Base-by-base conservation (phyloP, 2,329 filamentous ascomycete genomes). In the Penicillium corylophilum region DNA sequence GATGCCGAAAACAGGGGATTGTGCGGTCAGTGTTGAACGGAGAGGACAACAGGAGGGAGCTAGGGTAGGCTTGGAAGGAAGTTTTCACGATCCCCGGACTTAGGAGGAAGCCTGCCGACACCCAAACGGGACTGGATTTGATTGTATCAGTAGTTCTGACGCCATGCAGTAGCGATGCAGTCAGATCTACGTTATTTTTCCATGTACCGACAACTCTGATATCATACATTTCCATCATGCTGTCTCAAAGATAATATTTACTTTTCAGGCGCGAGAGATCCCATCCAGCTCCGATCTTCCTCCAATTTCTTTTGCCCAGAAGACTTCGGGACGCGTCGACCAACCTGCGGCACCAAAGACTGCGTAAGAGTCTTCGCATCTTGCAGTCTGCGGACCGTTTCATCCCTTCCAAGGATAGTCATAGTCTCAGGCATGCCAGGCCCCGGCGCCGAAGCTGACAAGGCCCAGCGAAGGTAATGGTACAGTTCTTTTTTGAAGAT, bases 401-500 rank as follows among this genome's bases (percentile, higher is more conserved):
- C 79, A 3, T 77, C 70, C 42, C 75, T 75, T 0, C 83, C 83
- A 20, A 86, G 64, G 18, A 84, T 74, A 12, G 64, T 71, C 79
- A 86, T 80, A 2, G 77, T 77, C 35, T 77, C 72, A 1, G 77
- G 76, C 9, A 82, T 76, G 15, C 76, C 73, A 1, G 82, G 82
- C 0, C 83, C 83, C 9, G 77, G 73, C 18, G 71, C 70, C 2
- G 80, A 80, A 36, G 74, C 80, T 2, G 76, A 73, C 22, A 86
- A 56, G 1, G 79, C 81, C 75, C 81, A 80, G 46, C 83, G 76
- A 47, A 86, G 68, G 60, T 81, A 83, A 50, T 77, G 69, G 67
- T 83, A 80, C 4, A 84, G 57, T 45, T 78, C 69, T 47, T 72
- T 77, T 52, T 73, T 76, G 55, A 74, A 73, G 16, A 63, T 40